Base-by-base conservation (phyloP, 352 stramenopile species). In the Halophytophthora polymorphica region DNA sequence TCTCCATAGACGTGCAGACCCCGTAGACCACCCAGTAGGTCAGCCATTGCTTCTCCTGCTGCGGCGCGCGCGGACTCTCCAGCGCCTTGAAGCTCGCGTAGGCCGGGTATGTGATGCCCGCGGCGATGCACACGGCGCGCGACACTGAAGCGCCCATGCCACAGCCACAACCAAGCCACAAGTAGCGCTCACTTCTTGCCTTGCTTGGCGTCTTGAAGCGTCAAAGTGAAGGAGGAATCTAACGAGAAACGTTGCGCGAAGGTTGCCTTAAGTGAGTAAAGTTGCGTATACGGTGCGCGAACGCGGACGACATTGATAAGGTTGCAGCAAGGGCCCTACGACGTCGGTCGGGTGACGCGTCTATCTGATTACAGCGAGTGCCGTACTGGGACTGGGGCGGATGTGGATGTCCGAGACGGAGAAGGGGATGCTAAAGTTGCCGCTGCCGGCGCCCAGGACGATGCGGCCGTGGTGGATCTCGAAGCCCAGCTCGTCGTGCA, bases 1-100 rank as follows among this genome's bases (percentile, higher is more conserved):
- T 73, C 60, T 98, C 94, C 53, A 97, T 81, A 31, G 97, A 93
- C 45, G 85, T 95, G 66, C 96, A 97, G 61, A 97, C 90, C 11
- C 88, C 88, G 54, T 97, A 98, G 17, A 98, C 87, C 25, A 97
- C 83, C 95, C 95, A 98, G 68, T 98, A 98, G 13, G 96, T 98
- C 14, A 98, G 77, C 84, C 84, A 89, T 61, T 89, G 79, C 71
- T 86, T 82, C 40, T 86, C 66, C 44, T 84, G 65, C n/a, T 83
- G 58, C 13, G 60, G 66, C 14, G 57, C 73, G 11, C 65, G 52
- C 14, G 64, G 56, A 8, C 66, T 68, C 39, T 92, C 78, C 14
- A 91, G 64, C 44, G 77, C 80, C 54, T 91, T 91, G 61, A 89
- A 90, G 60, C 74, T 87, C 45, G 72, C 70, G 38, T 90, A 89